Evolutionary conservation across 805 yeast genomes (phyloP).

Genomic region (Candida ovalis): DNA sequence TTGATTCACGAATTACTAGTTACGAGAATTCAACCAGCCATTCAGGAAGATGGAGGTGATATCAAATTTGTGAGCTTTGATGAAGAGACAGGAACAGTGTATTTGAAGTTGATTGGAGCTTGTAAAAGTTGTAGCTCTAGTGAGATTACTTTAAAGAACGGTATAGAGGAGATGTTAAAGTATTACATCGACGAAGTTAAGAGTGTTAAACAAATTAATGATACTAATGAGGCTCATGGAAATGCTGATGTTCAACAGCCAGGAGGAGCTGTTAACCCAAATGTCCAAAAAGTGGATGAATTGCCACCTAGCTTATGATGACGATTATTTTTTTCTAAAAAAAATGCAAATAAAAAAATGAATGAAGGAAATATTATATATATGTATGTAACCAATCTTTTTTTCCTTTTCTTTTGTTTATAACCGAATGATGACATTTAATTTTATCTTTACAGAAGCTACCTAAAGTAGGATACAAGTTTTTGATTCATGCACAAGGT

Average conservation of each 20-base stretch:
- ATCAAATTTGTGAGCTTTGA: constrained; percentile 84
- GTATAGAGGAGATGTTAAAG: constrained; percentile 95
- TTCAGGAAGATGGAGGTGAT: constrained; percentile 98
- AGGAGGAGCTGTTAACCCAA: background rate
- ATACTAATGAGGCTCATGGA: constrained; percentile 58
- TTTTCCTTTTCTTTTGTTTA: background rate
- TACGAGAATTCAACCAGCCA: constrained; percentile 95
- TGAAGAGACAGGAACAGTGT: constrained; percentile 82
- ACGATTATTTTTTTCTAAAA: background rate
- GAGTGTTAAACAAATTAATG: constrained; percentile 83
- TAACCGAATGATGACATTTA: background rate
- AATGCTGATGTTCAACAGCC: constrained; percentile 18
- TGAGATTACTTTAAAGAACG: constrained; percentile 88
- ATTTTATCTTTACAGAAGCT: too few species aligned
- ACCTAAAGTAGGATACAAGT: too few species aligned
- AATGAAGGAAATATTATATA: background rate
- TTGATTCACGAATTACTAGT: constrained; percentile 91
- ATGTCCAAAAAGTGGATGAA: constrained; percentile 21
- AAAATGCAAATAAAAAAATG: background rate
- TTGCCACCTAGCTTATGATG: constrained; percentile 32
- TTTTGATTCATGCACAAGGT: too few species aligned
- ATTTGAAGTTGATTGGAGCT: constrained; percentile 88
- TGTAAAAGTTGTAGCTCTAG: constrained; percentile 91
- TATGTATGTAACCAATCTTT: background rate
- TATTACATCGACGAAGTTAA: constrained; percentile 95